Base-by-base conservation (phyloP, 345 rosid genomes). In the Eucalyptus tenuipes region DNA sequence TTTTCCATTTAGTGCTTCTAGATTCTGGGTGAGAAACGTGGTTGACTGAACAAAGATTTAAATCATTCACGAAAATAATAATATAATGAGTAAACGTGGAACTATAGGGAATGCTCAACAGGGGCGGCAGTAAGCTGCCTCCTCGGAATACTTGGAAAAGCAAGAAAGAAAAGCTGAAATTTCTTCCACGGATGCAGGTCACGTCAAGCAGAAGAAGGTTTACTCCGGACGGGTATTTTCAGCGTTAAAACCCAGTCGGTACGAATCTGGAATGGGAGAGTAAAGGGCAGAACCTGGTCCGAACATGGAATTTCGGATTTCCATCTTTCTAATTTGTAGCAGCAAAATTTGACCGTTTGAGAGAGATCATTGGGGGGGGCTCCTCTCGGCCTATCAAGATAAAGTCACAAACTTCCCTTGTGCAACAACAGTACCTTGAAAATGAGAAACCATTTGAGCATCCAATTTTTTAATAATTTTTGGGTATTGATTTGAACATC, bases 21-120 rank as follows among this genome's bases (percentile, higher is more conserved):
- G 89, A 92, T 86, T 89, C 80, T 84, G 52, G 84, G 91, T 25
- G 68, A 89, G 95, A 94, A 93, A 92, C 95, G 95, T 94, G 95
- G 85, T 94, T 93, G 94, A 93, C 94, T 90, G 84, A 53, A 87
- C 93, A 91, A 92, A 91, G 90, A 87, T 91, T 88, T 71, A 87
- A 87, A 81, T 64, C 31, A 12, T 25, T n/a, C 80, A 59, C 12
- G 45, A 29, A 50, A 49, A 52, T 16, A 44, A 33, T 52, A 20
- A 50, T 27, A 13, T 27, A 53, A 37, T n/a, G 66, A 55, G 86
- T 33, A 91, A 87, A 89, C 68, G 85, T 88, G 87, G 89, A 88
- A 88, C 79, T 7, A 8, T 71, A 27, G 11, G 29, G 81, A 27
- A 5, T 37, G 81, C 33, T 10, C 22, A 47, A 5, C 4, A 44